Conservation (phyloP, 208 protist species). For the Blechomonas ayalai region DNA sequence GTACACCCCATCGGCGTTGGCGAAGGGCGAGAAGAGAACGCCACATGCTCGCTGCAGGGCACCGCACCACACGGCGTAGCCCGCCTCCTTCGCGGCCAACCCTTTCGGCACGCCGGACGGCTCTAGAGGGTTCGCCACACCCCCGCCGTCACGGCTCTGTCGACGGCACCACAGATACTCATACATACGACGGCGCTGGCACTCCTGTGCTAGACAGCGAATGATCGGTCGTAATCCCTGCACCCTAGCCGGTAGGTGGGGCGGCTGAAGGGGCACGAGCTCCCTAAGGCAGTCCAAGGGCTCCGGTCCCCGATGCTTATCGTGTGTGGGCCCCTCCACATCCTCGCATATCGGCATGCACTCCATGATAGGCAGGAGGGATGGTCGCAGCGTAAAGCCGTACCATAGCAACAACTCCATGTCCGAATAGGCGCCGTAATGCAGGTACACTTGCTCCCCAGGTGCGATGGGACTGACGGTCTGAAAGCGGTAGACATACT, state of each 20-base stretch:
- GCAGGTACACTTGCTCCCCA: slow-evolving; percentile 67
- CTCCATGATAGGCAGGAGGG: slow-evolving; percentile 46
- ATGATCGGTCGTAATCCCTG: neutral
- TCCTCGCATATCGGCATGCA: too few species aligned
- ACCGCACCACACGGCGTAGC: slow-evolving; percentile 26
- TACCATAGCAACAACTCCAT: slow-evolving; percentile 88
- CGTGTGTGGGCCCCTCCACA: too few species aligned
- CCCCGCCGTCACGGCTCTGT: too few species aligned
- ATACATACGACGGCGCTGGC: too few species aligned
- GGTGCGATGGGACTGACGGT: slow-evolving; percentile 18
- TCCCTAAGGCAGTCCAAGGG: too few species aligned
- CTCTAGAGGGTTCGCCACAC: too few species aligned
- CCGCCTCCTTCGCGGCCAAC: slow-evolving; percentile 3
- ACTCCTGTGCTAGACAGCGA: neutral
- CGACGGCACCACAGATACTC: too few species aligned
- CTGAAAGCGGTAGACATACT: slow-evolving; percentile 51
- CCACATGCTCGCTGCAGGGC: slow-evolving; percentile 43
- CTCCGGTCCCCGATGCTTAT: too few species aligned
- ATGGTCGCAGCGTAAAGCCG: slow-evolving; percentile 75
- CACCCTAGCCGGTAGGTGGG: neutral
- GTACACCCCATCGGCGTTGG: slow-evolving; percentile 63
- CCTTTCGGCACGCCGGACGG: too few species aligned
- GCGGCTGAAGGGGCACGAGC: too few species aligned
- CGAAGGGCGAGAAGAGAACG: slow-evolving; percentile 49
- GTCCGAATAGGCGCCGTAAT: slow-evolving; percentile 85